phyloP scores from a whole-genome alignment of 2,329 filamentous ascomycete genomes.

The Diaporthe sp. region DNA sequence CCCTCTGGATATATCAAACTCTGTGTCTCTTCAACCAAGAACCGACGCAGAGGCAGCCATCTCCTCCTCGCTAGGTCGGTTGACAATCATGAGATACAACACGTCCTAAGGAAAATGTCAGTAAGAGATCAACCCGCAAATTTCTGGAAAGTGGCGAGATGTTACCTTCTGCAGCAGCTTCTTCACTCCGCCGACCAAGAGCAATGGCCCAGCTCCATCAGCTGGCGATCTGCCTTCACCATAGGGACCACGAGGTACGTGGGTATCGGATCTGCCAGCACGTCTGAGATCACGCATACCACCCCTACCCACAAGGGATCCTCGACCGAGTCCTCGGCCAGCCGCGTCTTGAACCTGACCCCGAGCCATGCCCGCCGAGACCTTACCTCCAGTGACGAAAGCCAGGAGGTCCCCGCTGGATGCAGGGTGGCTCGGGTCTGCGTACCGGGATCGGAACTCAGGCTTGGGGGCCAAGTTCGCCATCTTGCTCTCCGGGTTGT shows the following conservation, averaged over 20 bases:
- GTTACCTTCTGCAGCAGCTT: constrained; percentile 41
- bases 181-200: constrained; percentile 35
- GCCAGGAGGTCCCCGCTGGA: constrained; percentile 47
- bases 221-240: not conserved
- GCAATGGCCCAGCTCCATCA: constrained; percentile 19
- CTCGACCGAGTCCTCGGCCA: constrained; percentile 12
- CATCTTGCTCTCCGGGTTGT: constrained; percentile 40
- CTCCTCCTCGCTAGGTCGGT: constrained; percentile 37
- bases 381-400: constrained; percentile 45
- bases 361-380: not conserved
- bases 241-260: not conserved
- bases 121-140: not conserved
- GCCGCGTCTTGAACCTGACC: not conserved
- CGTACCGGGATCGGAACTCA: constrained; percentile 47
- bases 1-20: not conserved
- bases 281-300: not conserved
- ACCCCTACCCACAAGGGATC: not conserved
- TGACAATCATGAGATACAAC: constrained; percentile 42
- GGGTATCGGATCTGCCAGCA: not conserved
- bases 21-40: not conserved
- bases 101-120: constrained; percentile 37
- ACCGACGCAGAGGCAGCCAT: constrained; percentile 2
- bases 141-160: not conserved
- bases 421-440: constrained; percentile 48
- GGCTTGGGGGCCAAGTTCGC: constrained; percentile 45